phyloP scores from a whole-genome alignment of 805 yeast genomes.

The Saturnispora dispora region DNA sequence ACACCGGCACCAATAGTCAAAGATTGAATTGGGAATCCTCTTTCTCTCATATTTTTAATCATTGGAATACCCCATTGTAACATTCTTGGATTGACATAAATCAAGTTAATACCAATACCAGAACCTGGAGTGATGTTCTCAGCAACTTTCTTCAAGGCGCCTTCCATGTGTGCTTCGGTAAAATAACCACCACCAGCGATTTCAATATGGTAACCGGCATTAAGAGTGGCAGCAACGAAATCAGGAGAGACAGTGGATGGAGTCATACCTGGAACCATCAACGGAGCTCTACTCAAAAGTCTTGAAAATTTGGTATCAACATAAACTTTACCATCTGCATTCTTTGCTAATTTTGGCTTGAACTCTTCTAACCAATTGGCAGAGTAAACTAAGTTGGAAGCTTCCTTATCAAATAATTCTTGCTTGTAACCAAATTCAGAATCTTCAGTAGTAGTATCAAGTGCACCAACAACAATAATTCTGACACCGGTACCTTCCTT shows the following conservation, averaged over 20 bases:
- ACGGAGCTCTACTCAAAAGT: slow-evolving; percentile 87
- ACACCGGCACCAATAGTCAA: slow-evolving; percentile 99
- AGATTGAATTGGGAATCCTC: slow-evolving; percentile 93
- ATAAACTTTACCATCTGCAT: slow-evolving; percentile 59
- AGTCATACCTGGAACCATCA: slow-evolving; percentile 99
- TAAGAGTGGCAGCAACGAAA: slow-evolving; percentile 86
- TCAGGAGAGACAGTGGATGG: slow-evolving; percentile 95
- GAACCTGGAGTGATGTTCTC: slow-evolving; percentile 68
- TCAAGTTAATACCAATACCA: slow-evolving; percentile 85
- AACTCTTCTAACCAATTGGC: slow-evolving; percentile 85
- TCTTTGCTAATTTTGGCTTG: slow-evolving; percentile 78
- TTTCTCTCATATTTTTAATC: slow-evolving; percentile 77
- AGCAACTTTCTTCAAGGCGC: slow-evolving; percentile 69
- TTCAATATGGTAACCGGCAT: slow-evolving; percentile 96
- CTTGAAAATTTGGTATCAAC: slow-evolving; percentile 94
- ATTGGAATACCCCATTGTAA: slow-evolving; percentile 98
- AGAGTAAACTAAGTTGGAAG: slow-evolving; percentile 64
- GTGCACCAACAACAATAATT: slow-evolving; percentile 85
- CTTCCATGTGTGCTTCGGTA: slow-evolving; percentile 56
- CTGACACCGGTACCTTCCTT: slow-evolving; percentile 98
- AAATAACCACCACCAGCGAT: slow-evolving; percentile 99
- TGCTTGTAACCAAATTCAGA: slow-evolving; percentile 94
- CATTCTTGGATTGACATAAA: slow-evolving; percentile 95
- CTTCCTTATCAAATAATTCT: slow-evolving; percentile 74
- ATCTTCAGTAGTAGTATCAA: slow-evolving; percentile 55